phyloP scores from a whole-genome alignment of 345 rosid genomes.

The Rubroshorea leprosula region DNA sequence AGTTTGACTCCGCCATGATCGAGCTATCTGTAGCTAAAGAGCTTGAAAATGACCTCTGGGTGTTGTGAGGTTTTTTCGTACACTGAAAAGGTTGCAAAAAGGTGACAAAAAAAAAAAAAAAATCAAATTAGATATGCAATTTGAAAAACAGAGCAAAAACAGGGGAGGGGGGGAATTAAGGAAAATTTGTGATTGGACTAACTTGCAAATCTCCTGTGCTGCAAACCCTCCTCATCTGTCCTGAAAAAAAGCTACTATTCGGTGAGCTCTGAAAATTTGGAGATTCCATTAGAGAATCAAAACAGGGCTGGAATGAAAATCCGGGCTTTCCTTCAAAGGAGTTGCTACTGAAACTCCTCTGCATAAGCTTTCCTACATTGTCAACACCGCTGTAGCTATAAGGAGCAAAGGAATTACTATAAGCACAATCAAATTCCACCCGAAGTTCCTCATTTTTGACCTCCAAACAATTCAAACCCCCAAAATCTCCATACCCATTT shows the following conservation, averaged over 20 bases:
- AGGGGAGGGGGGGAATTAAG: slow-evolving; percentile 21
- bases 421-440: slow-evolving; percentile 25
- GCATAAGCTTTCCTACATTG: slow-evolving; percentile 51
- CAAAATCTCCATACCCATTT: slow-evolving; percentile 27
- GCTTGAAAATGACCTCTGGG: slow-evolving; percentile 41
- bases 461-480: slow-evolving; percentile 30
- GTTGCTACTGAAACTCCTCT: slow-evolving; percentile 67
- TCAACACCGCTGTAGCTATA: slow-evolving; percentile 44
- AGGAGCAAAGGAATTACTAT: slow-evolving; percentile 26
- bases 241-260: slow-evolving; percentile 41
- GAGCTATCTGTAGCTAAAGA: slow-evolving; percentile 36
- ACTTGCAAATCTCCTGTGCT: slow-evolving; percentile 86
- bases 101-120: slow-evolving; percentile 14
- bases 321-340: slow-evolving; percentile 48
- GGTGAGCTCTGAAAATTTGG: slow-evolving; percentile 42
- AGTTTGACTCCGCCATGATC: slow-evolving; percentile 46
- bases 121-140: background rate
- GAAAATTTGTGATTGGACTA: background rate
- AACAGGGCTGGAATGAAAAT: slow-evolving; percentile 37
- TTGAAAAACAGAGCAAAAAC: slow-evolving; percentile 7
- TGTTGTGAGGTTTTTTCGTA: slow-evolving; percentile 18
- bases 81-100: slow-evolving; percentile 23
- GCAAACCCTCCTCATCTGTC: slow-evolving; percentile 68
- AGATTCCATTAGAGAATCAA: slow-evolving; percentile 46
- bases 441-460: slow-evolving; percentile 45